Conservation (phyloP, 2,329 filamentous ascomycete genomes). For the Leptoxyphium fumago region DNA sequence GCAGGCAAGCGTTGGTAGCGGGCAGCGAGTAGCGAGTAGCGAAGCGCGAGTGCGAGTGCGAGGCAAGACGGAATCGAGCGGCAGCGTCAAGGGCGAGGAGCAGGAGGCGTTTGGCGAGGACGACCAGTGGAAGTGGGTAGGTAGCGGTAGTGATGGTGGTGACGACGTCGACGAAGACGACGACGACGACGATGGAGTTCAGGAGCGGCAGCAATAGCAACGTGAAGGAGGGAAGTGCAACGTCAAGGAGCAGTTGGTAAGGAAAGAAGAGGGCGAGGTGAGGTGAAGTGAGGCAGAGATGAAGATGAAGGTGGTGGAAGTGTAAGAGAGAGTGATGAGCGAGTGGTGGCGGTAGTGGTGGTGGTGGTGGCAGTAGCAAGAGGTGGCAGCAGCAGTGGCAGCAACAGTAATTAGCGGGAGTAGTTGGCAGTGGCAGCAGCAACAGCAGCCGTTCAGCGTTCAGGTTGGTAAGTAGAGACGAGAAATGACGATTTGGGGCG, state of each 20-base stretch:
- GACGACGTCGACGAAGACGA: too few species aligned
- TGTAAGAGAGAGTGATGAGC: neutral
- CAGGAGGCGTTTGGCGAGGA: neutral
- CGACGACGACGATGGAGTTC: too few species aligned
- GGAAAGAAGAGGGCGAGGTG: slow-evolving; percentile 20
- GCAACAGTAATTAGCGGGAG: neutral
- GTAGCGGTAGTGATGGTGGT: too few species aligned
- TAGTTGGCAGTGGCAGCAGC: neutral
- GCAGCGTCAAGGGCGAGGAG: neutral
- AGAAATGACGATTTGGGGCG: too few species aligned
- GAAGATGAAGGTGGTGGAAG: slow-evolving; percentile 5
- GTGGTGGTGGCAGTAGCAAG: neutral
- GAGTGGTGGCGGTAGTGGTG: neutral
- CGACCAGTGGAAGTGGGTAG: too few species aligned
- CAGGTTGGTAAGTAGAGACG: too few species aligned
- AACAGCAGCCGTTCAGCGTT: too few species aligned
- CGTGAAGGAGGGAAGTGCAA: neutral
- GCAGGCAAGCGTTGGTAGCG: too few species aligned
- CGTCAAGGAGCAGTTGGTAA: slow-evolving; percentile 25
- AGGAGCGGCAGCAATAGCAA: neutral
- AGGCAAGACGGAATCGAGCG: neutral
- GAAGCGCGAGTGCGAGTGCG: neutral
- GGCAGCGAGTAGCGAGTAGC: neutral
- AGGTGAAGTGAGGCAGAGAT: slow-evolving; percentile 8
- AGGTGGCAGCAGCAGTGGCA: neutral